Evolutionary conservation across 2,329 filamentous ascomycete genomes (phyloP).

Genomic region (Harringtonia aguacate): DNA sequence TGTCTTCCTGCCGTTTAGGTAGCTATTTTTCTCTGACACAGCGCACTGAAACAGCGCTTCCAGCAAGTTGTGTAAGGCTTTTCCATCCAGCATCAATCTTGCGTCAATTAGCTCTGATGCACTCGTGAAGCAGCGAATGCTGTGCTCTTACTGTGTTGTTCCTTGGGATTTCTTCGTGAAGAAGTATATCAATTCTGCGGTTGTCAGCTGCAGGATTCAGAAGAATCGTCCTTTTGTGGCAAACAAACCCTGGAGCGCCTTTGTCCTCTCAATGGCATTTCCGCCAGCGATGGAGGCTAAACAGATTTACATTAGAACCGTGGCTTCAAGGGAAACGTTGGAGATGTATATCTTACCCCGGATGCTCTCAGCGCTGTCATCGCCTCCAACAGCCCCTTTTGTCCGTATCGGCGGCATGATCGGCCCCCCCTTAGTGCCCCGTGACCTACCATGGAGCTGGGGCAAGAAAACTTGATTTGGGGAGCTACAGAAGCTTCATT

Average conservation of each 20-base stretch:
- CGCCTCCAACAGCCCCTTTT: conserved; percentile 2
- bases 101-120: not conserved
- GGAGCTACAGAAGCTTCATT: not conserved
- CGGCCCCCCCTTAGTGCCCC: no score
- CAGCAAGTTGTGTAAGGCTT: conserved; percentile 70
- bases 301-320: not conserved
- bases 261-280: conserved; percentile 10
- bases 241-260: conserved; percentile 12
- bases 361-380: conserved; percentile 11
- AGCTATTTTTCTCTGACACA: conserved; percentile 55
- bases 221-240: not conserved
- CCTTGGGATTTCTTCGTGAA: conserved; percentile 12
- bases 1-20: conserved; percentile 40
- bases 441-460: no score
- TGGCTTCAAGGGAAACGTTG: not conserved
- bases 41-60: conserved; percentile 67
- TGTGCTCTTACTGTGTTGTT: conserved; percentile 9
- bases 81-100: conserved; percentile 48
- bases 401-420: conserved; percentile 9
- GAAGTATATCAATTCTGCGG: conserved; percentile 11
- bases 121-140: not conserved
- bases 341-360: conserved; percentile 5
- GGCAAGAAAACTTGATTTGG: not conserved
- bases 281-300: conserved; percentile 12
- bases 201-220: not conserved